Evolutionary conservation across 2,329 filamentous ascomycete species (phyloP).

Genomic region (Pyricularia sp.): DNA sequence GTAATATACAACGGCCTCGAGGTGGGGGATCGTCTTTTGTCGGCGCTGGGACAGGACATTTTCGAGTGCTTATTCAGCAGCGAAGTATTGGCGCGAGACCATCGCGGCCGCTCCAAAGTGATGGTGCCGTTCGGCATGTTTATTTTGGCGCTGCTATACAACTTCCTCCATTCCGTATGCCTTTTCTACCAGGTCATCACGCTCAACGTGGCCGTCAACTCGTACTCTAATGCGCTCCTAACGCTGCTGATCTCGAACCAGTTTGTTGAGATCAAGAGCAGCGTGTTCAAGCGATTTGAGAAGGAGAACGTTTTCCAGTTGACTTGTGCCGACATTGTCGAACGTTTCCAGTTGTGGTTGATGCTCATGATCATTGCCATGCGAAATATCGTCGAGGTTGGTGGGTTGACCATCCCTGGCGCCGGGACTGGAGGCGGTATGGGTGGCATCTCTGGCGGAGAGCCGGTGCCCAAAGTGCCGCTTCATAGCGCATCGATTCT

Average conservation of each 20-base stretch:
- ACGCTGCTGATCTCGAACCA: conserved; percentile 93
- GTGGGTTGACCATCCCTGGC: conserved; percentile 61
- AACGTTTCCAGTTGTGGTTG: conserved; percentile 94
- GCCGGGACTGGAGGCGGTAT: conserved; percentile 26
- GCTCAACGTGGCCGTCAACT: conserved; percentile 95
- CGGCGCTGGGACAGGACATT: conserved; percentile 89
- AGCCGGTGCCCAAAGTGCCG: conserved; percentile 41
- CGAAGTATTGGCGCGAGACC: conserved; percentile 81
- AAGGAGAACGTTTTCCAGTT: conserved; percentile 97
- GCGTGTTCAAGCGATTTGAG: conserved; percentile 97
- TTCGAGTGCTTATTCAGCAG: conserved; percentile 91
- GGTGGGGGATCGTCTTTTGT: conserved; percentile 80
- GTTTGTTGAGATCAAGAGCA: conserved; percentile 97
- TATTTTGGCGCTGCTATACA: conserved; percentile 75
- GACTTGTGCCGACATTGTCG: conserved; percentile 92
- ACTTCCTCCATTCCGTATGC: conserved; percentile 75
- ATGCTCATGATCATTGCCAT: conserved; percentile 95
- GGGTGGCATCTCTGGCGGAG: background rate
- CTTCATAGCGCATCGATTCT: conserved; percentile 65
- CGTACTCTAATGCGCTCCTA: conserved; percentile 90
- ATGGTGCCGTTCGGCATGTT: conserved; percentile 88
- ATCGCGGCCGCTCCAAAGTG: conserved; percentile 75
- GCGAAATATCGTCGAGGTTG: conserved; percentile 92
- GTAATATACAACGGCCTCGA: conserved; percentile 98
- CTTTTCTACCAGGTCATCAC: conserved; percentile 98